Percentiles rank a stretch among this genome's conserved stretches.
These are phyloP conservation scores for Aspergillus egyptiacus DNA, from an alignment of 495 filamentous ascomycete species.

Conservation along the genomic window DNA sequence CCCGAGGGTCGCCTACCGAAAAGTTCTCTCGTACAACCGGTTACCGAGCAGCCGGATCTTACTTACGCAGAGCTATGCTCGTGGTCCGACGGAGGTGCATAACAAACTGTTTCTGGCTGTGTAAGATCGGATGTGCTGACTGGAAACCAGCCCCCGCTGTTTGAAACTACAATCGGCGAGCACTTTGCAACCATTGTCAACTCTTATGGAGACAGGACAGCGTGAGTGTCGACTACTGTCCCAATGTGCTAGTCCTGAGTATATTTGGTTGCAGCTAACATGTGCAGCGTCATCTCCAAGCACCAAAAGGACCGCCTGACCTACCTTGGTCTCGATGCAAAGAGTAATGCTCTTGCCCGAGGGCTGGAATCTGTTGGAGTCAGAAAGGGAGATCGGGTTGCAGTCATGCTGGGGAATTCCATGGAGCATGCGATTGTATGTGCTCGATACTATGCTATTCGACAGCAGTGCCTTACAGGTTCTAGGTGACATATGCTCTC, in stretches of 20 bases:
- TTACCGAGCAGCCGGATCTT: conserved; percentile 22
- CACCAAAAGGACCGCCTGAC: conserved; percentile 61
- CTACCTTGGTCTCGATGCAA: conserved; percentile 66
- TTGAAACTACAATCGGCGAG: conserved; percentile 70
- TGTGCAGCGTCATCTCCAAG: conserved; percentile 54
- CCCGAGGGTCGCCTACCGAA: neutral
- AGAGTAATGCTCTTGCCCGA: conserved; percentile 70
- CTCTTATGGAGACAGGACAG: conserved; percentile 66
- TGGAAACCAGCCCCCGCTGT: conserved; percentile 56
- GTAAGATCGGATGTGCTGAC: neutral
- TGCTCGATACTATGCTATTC: neutral
- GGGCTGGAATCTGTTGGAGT: conserved; percentile 71
- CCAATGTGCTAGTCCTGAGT: neutral
- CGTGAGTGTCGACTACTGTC: conserved; percentile 41
- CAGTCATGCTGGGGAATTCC: conserved; percentile 78
- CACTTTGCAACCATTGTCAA: conserved; percentile 72
- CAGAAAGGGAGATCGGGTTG: conserved; percentile 77
- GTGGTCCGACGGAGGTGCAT: conserved; percentile 40
- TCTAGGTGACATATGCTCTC: conserved; percentile 69
- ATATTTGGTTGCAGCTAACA: too few species aligned
- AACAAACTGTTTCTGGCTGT: neutral
- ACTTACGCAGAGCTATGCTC: conserved; percentile 43
- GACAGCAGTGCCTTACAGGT: neutral
- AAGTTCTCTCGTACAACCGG: neutral
- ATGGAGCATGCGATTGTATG: conserved; percentile 71